Percentiles rank a stretch among this genome's conserved stretches.
Evolutionary conservation across 371 early-diverging fungal genomes (phyloP).

Genomic region (Nosema bombycis): DNA sequence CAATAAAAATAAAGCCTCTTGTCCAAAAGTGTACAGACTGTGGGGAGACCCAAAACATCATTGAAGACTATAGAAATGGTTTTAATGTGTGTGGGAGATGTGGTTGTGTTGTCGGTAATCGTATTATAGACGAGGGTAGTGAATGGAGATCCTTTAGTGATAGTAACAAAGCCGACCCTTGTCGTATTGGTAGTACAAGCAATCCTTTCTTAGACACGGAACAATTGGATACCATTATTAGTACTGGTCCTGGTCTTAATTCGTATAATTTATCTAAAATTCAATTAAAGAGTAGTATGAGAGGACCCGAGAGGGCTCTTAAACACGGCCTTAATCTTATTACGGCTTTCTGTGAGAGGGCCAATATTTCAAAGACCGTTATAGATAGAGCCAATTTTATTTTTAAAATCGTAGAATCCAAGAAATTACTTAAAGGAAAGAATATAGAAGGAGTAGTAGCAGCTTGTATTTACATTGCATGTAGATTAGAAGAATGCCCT

Average conservation of each 20-base stretch:
- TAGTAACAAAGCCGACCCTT: conserved; percentile 84
- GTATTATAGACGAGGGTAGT: conserved; percentile 91
- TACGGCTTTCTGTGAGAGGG: conserved; percentile 77
- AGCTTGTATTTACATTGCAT: conserved; percentile 90
- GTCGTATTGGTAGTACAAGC: conserved; percentile 90
- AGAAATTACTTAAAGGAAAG: conserved; percentile 79
- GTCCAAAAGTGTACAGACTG: conserved; percentile 62
- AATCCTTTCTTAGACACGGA: conserved; percentile 65
- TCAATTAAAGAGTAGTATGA: conserved; percentile 64
- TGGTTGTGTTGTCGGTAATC: conserved; percentile 81
- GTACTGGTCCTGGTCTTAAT: conserved; percentile 50
- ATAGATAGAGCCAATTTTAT: conserved; percentile 85
- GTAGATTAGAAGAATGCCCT: conserved; percentile 78
- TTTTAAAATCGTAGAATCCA: conserved; percentile 74
- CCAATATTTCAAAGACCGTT: conserved; percentile 75
- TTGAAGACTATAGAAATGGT: conserved; percentile 80
- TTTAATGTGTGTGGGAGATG: conserved; percentile 92
- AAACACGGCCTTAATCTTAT: conserved; percentile 84
- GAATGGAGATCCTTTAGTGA: conserved; percentile 93
- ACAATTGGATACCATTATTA: conserved; percentile 65
- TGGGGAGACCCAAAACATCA: conserved; percentile 71
- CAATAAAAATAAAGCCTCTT: conserved; percentile 37
- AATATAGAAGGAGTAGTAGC: conserved; percentile 81
- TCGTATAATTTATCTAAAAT: conserved; percentile 64
- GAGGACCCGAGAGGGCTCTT: conserved; percentile 71